A percentile compares a stretch with the other conserved stretches of the same genome.
These are phyloP conservation scores for Yamadazyma membranifaciens DNA, from an alignment of 1,139 yeast genomes.

Conservation along the genomic window DNA sequence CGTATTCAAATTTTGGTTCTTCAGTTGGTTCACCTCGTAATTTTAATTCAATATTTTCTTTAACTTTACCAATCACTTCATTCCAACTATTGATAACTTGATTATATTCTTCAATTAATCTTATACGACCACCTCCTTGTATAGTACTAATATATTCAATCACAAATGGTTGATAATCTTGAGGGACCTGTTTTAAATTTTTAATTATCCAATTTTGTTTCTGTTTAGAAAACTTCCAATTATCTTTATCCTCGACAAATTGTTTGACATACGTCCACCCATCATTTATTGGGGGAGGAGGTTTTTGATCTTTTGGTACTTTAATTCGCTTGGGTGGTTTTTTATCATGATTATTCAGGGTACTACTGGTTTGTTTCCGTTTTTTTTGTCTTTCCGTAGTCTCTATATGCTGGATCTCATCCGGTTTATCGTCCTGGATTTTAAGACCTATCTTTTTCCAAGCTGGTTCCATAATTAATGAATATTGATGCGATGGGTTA, in stretches of 20 bases:
- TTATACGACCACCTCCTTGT: conserved; percentile 69
- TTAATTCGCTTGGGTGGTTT: conserved; percentile 75
- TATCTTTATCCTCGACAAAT: conserved; percentile 54
- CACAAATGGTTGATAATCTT: conserved; percentile 55
- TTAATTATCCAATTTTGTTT: conserved; percentile 91
- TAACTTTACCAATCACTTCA: conserved; percentile 40
- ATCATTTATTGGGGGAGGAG: conserved; percentile 78
- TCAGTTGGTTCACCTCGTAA: conserved; percentile 24
- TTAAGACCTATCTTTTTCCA: conserved; percentile 86
- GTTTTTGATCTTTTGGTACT: conserved; percentile 70
- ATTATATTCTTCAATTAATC: conserved; percentile 55
- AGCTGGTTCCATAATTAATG: conserved; percentile 56
- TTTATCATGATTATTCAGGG: conserved; percentile 33
- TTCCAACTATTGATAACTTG: conserved; percentile 59
- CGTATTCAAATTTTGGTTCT: conserved; percentile 20
- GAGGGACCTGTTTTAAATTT: conserved; percentile 58
- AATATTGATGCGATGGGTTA: conserved; percentile 6
- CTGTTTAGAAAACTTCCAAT: conserved; percentile 93
- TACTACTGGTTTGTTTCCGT: conserved; percentile 37
- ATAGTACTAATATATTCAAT: conserved; percentile 61
- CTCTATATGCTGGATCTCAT: conserved; percentile 42
- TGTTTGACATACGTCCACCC: conserved; percentile 74
- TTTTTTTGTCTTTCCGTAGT: conserved; percentile 37
- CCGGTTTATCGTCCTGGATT: conserved; percentile 43
- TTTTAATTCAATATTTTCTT: conserved; percentile 35